Evolutionary conservation across 495 filamentous ascomycete genomes (phyloP), one percentile per base, ranked within the genome.

Genomic region (Neurospora sp.): DNA sequence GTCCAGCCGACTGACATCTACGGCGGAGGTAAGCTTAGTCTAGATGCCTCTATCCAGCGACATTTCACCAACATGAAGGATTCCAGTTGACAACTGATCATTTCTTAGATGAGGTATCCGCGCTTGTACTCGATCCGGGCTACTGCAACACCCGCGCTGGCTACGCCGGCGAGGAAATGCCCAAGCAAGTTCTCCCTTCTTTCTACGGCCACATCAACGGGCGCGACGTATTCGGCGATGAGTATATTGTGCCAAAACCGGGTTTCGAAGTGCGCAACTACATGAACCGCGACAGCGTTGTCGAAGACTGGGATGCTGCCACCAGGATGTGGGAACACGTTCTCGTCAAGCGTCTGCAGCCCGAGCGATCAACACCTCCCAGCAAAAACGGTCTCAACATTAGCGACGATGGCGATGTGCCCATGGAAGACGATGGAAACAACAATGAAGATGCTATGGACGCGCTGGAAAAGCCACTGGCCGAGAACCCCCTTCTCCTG

Each of bases 141-240:
- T 97, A 92, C 84, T 92, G 91, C 66, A 92, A 89, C 77, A 93
- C 90, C 18, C 95, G 96, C 83, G 96, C 94, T 72, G 96, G 96
- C 75, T 98, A 97, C 80, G 96, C 96, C 5, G 96, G 96, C 77
- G 96, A 99, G 90, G 96, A 99, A 83, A 90, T 92, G 4, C 96
- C 96, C 72, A 99, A 98, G 86, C 93, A 93, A 16, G 88, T 98
- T 70, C 86, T 96, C 59, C 94, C 95, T 20, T 94, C 93, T 39
- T 92, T 92, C 83, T 98, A 97, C 81, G 86, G 85, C 72, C 82
- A 86, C 66, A 69, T 80, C 76, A 84, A 81, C 48, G 84, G 87
- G 73, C 86, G 88, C 72, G 87, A 92, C 75, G 82, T 95, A 72
- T 97, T 92, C 74, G 96, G 96, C 78, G 96, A 99, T 76, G 92